Conservation (phyloP, 495 filamentous ascomycete genomes). For the Acidiella bohemica region DNA sequence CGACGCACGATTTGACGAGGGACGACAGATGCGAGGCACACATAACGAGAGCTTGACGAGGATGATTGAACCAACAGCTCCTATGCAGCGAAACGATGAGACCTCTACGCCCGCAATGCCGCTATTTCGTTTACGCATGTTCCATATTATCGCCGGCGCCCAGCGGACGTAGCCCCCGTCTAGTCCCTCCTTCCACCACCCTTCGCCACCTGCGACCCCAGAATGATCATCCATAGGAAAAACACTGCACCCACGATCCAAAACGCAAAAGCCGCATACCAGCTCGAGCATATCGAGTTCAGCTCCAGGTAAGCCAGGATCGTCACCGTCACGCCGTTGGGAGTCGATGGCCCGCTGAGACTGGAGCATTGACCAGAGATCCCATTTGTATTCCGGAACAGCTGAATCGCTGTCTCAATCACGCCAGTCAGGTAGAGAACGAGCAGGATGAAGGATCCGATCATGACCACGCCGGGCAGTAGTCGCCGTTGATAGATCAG, state of each 20-base stretch:
- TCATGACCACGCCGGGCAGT: conserved; percentile 77
- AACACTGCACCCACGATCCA: conserved; percentile 71
- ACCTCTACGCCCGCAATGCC: too few species aligned
- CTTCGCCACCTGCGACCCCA: conserved; percentile 63
- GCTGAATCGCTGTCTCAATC: conserved; percentile 77
- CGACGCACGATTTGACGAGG: too few species aligned
- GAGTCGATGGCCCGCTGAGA: conserved; percentile 46
- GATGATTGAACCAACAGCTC: too few species aligned
- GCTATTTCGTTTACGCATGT: too few species aligned
- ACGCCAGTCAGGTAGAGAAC: conserved; percentile 82
- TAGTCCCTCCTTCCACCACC: background rate
- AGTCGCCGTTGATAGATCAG: conserved; percentile 53
- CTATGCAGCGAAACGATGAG: too few species aligned
- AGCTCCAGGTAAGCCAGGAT: conserved; percentile 84
- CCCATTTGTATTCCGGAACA: conserved; percentile 68
- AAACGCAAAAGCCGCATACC: conserved; percentile 52
- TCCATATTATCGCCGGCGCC: too few species aligned
- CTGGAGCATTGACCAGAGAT: conserved; percentile 70
- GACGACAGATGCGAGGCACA: too few species aligned
- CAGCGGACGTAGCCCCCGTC: too few species aligned
- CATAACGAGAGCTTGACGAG: too few species aligned
- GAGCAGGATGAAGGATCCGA: conserved; percentile 87
- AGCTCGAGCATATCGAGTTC: conserved; percentile 60
- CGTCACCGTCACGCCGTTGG: conserved; percentile 47
- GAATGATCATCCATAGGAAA: conserved; percentile 86